Base-by-base conservation (phyloP, 805 yeast genomes). In the Maudiozyma serrabonitensis region DNA sequence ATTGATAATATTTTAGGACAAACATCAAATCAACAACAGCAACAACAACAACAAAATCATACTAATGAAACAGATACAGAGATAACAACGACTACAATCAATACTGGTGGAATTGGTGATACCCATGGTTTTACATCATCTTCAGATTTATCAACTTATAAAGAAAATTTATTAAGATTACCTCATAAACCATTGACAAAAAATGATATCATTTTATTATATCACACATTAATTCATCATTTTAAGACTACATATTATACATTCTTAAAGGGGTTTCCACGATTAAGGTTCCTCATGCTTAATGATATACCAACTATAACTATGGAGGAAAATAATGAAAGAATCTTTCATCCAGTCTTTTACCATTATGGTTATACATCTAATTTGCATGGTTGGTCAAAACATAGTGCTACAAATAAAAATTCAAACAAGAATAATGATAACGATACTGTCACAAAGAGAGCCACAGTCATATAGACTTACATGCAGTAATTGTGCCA, bases 231-330 rank as follows among this genome's bases (percentile, higher is more conserved):
- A n/a, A 60, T 70, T 8, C 75, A 71, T 53, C 69, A 67, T 47
- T 59, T 68, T 49, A 66, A 58, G 38, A 48, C 61, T 4, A 70
- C 72, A 4, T 58, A 70, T 41, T 58, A 62, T 37, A 57, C 73
- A 6, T 65, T 71, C 48, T 53, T 70, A 18, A 54, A 54, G 6
- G 60, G 64, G 1, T 68, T 69, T 48, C 63, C 68, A 15, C 52
- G 61, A 7, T 49, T 72, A 45, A 59, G 69, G 46, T 71, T 69
- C 47, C 50, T 72, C 49, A 71, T 70, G 50, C 50, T 71, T 43
- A 71, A 70, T 49, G 74, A 70, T 48, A 63, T 69, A 13, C 66
- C 74, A 16, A 60, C 69, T 3, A 54, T 65, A n/a, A 58, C 68
- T 3, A 49, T 62, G 7, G 60, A 61, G 28, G 63, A 61, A 47